Evolutionary conservation across 2,329 filamentous ascomycete species (phyloP), one percentile per base, ranked within the genome.

Genomic region (Arachnopeziza araneosa): DNA sequence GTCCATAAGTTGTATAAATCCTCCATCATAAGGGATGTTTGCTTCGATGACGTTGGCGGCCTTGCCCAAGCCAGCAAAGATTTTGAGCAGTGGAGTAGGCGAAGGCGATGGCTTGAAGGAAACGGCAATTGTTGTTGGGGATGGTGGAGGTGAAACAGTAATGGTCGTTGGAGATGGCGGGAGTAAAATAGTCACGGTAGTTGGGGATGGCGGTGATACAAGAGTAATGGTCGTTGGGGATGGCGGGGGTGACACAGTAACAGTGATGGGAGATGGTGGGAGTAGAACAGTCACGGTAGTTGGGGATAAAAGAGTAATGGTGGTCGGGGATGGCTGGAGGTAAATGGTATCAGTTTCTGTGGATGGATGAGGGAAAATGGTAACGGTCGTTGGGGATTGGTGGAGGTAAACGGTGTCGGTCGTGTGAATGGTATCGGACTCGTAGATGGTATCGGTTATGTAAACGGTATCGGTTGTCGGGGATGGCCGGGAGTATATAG

Each of bases 1-100:
- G 36, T 69, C 67, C 4, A 62, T 63, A 26, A 66, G 57, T 6
- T 71, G 69, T 54, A 71, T 68, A 7, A 70, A 24, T 3, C 70
- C 50, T 23, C 64, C 64, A 53, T 64, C 58, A 44, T 63, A 71
- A 9, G 63, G 58, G 36, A 69, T 69, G 44, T 71, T 66, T 10
- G 52, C 64, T 50, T 67, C 63, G 59, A 71, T 64, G 57, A 71
- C 60, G 56, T 65, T 68, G 50, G 64, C 60, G 52, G 58, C 63
- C 21, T 66, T 66, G 14, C 70, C 70, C n/a, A 71, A 58, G 12
- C 70, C 70, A 24, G 67, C 50, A 44, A 7, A 44, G 10, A 44
- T 44, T 44, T 44, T 44, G 17, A 44, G 36, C 17, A 44, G 12
- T 19, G 36, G 17, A 44, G 36, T 3, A 14, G 36, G 36, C 17